Percentiles rank a stretch among this genome's conserved stretches.
Conservation (phyloP, 2,329 filamentous ascomycete genomes). For the Phoma herbarum region DNA sequence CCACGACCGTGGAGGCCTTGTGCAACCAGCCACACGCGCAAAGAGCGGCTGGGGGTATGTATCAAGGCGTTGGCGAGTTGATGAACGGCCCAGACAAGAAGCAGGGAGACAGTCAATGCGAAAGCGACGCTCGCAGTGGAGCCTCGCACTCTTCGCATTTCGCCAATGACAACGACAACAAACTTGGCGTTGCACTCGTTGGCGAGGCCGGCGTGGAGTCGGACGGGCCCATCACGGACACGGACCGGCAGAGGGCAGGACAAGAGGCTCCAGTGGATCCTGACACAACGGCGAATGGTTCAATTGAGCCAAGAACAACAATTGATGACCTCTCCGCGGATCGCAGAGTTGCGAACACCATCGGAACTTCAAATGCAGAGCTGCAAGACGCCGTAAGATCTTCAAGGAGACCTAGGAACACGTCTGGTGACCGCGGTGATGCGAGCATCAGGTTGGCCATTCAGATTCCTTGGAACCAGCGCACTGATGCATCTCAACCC, state of each 20-base stretch:
- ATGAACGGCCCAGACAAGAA: not conserved
- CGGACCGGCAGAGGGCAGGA: constrained; percentile 7
- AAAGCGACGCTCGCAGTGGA: not conserved
- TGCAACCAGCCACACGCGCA: not conserved
- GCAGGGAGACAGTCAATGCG: not conserved
- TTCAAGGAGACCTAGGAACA: not conserved
- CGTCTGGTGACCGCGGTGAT: not conserved
- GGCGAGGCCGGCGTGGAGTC: not conserved
- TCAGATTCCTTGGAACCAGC: not conserved
- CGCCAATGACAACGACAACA: not conserved
- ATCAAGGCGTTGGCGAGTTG: not conserved
- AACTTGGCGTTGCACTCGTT: not conserved
- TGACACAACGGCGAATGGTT: not conserved
- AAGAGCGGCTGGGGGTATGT: not conserved
- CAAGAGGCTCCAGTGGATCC: constrained; percentile 9
- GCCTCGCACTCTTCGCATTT: not conserved
- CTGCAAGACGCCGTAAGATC: not conserved
- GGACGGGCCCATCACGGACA: not conserved
- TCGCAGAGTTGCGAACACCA: not conserved
- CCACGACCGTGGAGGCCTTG: not conserved
- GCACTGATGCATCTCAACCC: not conserved
- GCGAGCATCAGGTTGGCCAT: not conserved
- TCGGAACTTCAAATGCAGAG: not conserved
- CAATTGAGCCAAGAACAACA: not conserved
- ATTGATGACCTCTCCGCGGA: not conserved